Evolutionary conservation across 345 rosid species (phyloP), one percentile per base, ranked within the genome.

Genomic region (Eutrema yunnanense): DNA sequence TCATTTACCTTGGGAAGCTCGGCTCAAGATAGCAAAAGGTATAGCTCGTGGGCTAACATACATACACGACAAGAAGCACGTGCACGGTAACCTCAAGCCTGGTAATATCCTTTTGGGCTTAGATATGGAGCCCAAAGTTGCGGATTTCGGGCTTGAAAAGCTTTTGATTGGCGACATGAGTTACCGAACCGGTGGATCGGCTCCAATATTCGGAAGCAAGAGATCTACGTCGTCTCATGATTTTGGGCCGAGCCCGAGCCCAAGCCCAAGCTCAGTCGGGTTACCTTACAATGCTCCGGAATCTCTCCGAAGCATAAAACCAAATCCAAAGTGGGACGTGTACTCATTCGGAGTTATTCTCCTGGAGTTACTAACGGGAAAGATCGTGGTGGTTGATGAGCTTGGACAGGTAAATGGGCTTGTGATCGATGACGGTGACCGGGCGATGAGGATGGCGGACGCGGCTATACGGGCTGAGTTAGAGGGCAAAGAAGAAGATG

Each of bases 11-110:
- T 92, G 97, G 99, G 97, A 88, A 58, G 78, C 90, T 66, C 84
- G 96, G 81, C 86, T 91, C 60, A 91, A 76, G 86, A 89, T 94
- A 19, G 89, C 88, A 0, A 87, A 81, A 79, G 96, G 99, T 0
- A 76, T 92, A 50, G 96, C 96, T 49, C 92, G 92, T 19, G 99
- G 92, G 74, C 87, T 95, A 12, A 73, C 83, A 0, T 90, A 81
- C 63, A 88, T 95, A 48, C 97, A 95, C 48, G 99, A 95, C 47
- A 92, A 87, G 83, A 92, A 86, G 76, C 90, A 90, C 5, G 89
- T 95, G 41, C 93, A 95, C 34, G 97, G 89, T 16, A 95, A 92
- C 72, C 78, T 95, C 60, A 95, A 92, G 83, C 99, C 97, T 59
- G 82, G 95, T 42, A 90, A 95, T 57, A 85, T 95, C 58, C 90